These are phyloP conservation scores for Dactylellina cionopaga DNA, from an alignment of 2,329 filamentous ascomycete species.

Conservation along the genomic window DNA sequence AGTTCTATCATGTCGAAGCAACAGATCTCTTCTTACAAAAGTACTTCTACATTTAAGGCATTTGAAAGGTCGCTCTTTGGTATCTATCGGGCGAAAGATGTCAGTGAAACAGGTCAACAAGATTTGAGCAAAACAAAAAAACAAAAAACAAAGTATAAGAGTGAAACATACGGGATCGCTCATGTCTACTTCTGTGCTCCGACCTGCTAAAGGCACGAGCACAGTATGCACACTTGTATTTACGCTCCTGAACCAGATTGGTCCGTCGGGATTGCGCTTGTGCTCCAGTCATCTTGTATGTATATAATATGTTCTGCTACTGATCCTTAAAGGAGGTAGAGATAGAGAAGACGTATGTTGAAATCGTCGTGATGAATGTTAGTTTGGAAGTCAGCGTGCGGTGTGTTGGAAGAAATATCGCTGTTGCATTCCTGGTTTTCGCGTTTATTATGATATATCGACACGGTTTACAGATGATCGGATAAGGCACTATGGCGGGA, in stretches of 20 bases:
- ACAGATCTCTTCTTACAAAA: constrained; percentile 94
- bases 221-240: constrained; percentile 99
- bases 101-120: neutral
- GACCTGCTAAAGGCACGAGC: constrained; percentile 96
- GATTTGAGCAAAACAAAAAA: too few species aligned
- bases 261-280: constrained; percentile 52
- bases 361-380: constrained; percentile 54
- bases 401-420: constrained; percentile 38
- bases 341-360: constrained; percentile 55
- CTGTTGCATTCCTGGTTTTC: constrained; percentile 54
- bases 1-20: constrained; percentile 95
- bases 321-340: constrained; percentile 19
- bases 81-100: constrained; percentile 70
- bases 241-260: constrained; percentile 79
- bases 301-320: constrained; percentile 41
- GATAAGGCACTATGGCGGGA: constrained; percentile 43
- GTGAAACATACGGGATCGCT: constrained; percentile 88
- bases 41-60: constrained; percentile 98
- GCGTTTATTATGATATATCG: constrained; percentile 59
- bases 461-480: constrained; percentile 56
- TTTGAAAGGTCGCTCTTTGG: constrained; percentile 98
- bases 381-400: constrained; percentile 15
- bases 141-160: too few species aligned
- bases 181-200: constrained; percentile 95
- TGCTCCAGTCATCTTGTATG: constrained; percentile 73